Percentiles rank a stretch among this genome's conserved stretches.
phyloP scores from a whole-genome alignment of 768 basidiomycete species.

The Serpula lacrymans region DNA sequence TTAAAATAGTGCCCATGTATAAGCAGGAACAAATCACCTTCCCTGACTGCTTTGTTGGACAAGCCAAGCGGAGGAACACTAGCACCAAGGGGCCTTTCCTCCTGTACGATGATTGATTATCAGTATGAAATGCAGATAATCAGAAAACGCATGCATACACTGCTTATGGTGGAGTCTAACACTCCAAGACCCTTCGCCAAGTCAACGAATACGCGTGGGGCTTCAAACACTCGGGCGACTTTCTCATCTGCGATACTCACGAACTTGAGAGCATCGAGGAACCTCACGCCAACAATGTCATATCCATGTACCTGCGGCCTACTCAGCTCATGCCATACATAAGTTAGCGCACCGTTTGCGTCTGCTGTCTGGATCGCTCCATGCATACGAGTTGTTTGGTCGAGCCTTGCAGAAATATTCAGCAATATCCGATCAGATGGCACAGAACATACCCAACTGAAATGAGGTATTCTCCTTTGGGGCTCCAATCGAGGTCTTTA shows the following conservation, averaged over 20 bases:
- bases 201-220: constrained; percentile 76
- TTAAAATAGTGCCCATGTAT: too few species aligned
- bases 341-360: constrained; percentile 8
- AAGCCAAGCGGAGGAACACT: constrained; percentile 91
- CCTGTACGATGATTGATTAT: constrained; percentile 30
- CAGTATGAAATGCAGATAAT: constrained; percentile 1
- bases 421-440: constrained; percentile 1
- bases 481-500: constrained; percentile 82
- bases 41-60: constrained; percentile 87
- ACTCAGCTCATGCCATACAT: constrained; percentile 80
- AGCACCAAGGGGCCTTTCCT: constrained; percentile 68
- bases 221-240: constrained; percentile 90
- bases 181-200: constrained; percentile 50
- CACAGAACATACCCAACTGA: constrained; percentile 66
- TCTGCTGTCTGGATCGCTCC: constrained; percentile 42
- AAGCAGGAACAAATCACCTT: constrained; percentile 43
- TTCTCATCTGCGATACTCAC: constrained; percentile 96
- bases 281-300: constrained; percentile 78
- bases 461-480: constrained; percentile 78
- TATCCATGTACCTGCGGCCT: constrained; percentile 98
- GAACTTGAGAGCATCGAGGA: constrained; percentile 74
- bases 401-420: constrained; percentile 49
- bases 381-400: constrained; percentile 92
- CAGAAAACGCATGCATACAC: constrained; percentile 35
- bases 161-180: constrained; percentile 43